A percentile compares a stretch with the other conserved stretches of the same genome.
These are phyloP conservation scores for Fusarium chlamydosporum DNA, from an alignment of 2,329 filamentous ascomycete species.

Conservation along the genomic window DNA sequence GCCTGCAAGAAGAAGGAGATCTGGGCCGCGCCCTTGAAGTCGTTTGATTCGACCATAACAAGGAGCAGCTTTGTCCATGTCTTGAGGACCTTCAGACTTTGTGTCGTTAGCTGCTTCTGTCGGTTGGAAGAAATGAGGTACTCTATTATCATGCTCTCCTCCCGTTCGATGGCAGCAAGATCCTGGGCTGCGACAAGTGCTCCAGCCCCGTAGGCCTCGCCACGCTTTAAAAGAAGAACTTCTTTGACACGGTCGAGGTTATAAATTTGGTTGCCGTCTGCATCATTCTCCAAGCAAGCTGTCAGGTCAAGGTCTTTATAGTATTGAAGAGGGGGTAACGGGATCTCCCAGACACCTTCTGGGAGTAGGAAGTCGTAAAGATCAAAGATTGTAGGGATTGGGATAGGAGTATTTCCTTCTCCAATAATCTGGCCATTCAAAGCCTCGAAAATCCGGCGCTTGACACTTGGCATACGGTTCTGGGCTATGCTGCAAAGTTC, in stretches of 20 bases:
- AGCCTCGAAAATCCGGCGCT: conserved; percentile 76
- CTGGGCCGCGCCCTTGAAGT: conserved; percentile 79
- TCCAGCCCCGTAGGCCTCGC: conserved; percentile 68
- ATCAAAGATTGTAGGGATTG: conserved; percentile 86
- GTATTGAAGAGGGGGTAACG: conserved; percentile 68
- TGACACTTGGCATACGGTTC: conserved; percentile 77
- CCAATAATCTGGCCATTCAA: conserved; percentile 82
- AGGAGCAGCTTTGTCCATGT: conserved; percentile 89
- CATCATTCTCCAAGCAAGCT: conserved; percentile 72
- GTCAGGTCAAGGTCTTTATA: conserved; percentile 78
- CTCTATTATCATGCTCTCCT: conserved; percentile 72
- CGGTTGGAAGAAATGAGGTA: conserved; percentile 76
- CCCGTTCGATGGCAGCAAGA: conserved; percentile 65
- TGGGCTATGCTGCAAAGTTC: conserved; percentile 85
- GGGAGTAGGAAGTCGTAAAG: conserved; percentile 87
- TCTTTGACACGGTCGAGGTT: conserved; percentile 80
- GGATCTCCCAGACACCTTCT: conserved; percentile 64
- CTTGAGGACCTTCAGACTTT: conserved; percentile 77
- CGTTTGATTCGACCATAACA: conserved; percentile 85
- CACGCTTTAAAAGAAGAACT: conserved; percentile 77
- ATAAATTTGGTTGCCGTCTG: conserved; percentile 71
- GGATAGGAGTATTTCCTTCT: conserved; percentile 74
- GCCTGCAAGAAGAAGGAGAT: conserved; percentile 87
- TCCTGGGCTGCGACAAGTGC: conserved; percentile 66
- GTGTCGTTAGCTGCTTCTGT: conserved; percentile 68